These are phyloP conservation scores for Macrolepiota albuminosa DNA, from an alignment of 768 basidiomycete species.

Conservation along the genomic window DNA sequence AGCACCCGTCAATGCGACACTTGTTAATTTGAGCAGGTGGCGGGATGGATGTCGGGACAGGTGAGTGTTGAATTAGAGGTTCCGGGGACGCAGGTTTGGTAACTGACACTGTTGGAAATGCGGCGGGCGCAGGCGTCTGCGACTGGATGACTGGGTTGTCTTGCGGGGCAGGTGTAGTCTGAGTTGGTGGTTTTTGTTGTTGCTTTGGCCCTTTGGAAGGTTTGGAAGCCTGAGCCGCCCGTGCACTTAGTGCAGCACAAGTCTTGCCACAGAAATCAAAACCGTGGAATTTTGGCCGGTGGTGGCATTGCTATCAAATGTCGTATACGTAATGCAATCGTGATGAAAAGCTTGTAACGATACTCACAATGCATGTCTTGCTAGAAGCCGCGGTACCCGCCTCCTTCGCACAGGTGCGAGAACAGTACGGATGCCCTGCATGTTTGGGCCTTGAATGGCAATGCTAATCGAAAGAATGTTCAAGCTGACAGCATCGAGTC, in stretches of 20 bases:
- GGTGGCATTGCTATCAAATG: slow-evolving; percentile 44
- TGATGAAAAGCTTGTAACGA: background rate
- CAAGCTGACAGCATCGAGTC: background rate
- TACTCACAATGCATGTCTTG: slow-evolving; percentile 38
- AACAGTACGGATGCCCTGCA: slow-evolving; percentile 41
- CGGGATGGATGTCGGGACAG: background rate
- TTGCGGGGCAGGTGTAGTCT: background rate
- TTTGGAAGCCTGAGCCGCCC: slow-evolving; percentile 12
- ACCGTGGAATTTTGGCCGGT: slow-evolving; percentile 53
- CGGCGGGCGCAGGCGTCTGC: background rate
- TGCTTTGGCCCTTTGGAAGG: background rate
- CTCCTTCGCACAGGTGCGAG: slow-evolving; percentile 50
- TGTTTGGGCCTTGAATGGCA: slow-evolving; percentile 49
- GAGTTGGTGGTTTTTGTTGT: background rate
- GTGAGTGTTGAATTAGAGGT: slow-evolving; percentile 12
- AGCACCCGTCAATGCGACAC: slow-evolving; percentile 55
- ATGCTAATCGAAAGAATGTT: slow-evolving; percentile 29
- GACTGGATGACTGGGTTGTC: slow-evolving; percentile 21
- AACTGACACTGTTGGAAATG: background rate
- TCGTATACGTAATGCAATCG: background rate
- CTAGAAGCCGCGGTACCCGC: slow-evolving; percentile 24
- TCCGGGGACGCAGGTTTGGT: background rate
- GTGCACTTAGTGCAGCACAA: slow-evolving; percentile 29
- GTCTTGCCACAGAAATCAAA: slow-evolving; percentile 64
- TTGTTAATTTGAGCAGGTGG: slow-evolving; percentile 20